Conservation (phyloP, 2,329 filamentous ascomycete genomes). For the Fusarium caatingaense region DNA sequence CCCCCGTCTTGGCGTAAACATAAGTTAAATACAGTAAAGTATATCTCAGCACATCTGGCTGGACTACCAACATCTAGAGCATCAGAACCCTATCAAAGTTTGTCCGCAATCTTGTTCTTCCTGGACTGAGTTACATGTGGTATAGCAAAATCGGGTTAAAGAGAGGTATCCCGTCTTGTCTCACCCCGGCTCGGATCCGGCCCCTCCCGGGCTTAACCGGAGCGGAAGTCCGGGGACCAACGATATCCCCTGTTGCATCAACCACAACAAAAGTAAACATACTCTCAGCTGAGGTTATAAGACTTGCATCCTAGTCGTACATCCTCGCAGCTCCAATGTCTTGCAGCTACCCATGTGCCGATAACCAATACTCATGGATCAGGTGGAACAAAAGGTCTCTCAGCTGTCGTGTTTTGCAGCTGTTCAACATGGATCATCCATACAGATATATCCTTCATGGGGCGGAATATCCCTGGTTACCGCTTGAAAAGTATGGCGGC, state of each 20-base stretch:
- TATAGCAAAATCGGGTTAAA: not conserved
- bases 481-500: not conserved
- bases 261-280: slow-evolving; percentile 23
- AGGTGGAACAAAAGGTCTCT: slow-evolving; percentile 22
- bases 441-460: slow-evolving; percentile 21
- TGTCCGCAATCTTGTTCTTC: not conserved
- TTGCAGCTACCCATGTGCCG: slow-evolving; percentile 12
- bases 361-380: slow-evolving; percentile 16
- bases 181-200: slow-evolving; percentile 27
- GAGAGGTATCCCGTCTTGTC: not conserved
- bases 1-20: not conserved
- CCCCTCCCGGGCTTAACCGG: slow-evolving; percentile 25
- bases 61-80: not conserved
- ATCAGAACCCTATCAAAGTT: no score
- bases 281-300: slow-evolving; percentile 1
- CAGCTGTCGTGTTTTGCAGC: slow-evolving; percentile 33
- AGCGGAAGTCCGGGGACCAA: slow-evolving; percentile 2
- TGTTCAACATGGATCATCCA: slow-evolving; percentile 37
- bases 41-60: not conserved
- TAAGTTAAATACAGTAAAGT: not conserved
- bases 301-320: not conserved
- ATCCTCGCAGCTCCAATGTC: slow-evolving; percentile 5
- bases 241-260: slow-evolving; percentile 1
- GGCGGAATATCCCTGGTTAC: slow-evolving; percentile 10
- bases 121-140: not conserved